These are phyloP conservation scores for Leccinum broughii DNA, from an alignment of 768 basidiomycete species.

Conservation along the genomic window DNA sequence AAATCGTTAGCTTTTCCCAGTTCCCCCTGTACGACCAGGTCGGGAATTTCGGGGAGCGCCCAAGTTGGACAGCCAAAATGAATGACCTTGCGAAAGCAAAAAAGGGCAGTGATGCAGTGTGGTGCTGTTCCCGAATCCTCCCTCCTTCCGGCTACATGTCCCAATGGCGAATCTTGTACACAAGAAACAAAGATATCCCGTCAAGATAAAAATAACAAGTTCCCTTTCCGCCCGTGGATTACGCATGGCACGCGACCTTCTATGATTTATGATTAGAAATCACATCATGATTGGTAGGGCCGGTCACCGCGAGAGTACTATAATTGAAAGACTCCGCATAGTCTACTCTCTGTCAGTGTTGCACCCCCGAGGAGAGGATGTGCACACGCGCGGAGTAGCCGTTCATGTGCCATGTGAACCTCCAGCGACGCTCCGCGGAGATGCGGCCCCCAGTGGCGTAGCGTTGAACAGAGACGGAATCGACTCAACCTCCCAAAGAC, in stretches of 20 bases:
- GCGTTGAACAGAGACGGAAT: background rate
- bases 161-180: background rate
- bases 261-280: background rate
- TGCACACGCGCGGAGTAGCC: background rate
- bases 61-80: conserved; percentile 11
- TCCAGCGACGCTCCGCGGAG: conserved; percentile 1
- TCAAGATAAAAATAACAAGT: background rate
- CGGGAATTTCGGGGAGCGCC: conserved; percentile 7
- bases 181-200: background rate
- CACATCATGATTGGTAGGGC: background rate
- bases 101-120: conserved; percentile 11
- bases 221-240: background rate
- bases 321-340: background rate
- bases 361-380: background rate
- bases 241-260: background rate
- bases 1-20: background rate
- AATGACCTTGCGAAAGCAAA: conserved; percentile 2
- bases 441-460: background rate
- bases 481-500: background rate
- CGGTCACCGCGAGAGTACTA: background rate
- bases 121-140: background rate
- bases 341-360: background rate
- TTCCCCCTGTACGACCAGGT: background rate
- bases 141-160: background rate
- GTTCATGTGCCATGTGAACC: conserved; percentile 1